Evolutionary conservation across 495 filamentous ascomycete species (phyloP), one percentile per base, ranked within the genome.

Genomic region (Talaromyces nanjingensis): DNA sequence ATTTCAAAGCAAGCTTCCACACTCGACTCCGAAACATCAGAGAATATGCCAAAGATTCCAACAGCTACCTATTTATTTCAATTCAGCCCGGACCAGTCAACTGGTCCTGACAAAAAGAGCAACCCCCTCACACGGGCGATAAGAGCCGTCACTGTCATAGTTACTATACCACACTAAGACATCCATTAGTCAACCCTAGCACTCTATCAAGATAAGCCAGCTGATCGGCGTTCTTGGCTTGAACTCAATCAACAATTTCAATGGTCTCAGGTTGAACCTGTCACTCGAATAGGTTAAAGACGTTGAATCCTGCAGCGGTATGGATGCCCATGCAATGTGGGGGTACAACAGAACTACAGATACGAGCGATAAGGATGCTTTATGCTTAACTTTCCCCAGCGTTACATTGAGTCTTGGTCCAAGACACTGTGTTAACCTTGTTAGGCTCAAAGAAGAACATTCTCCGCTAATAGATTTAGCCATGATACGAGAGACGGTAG

Each of bases 151-250:
- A 49, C 16, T 49, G 45, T 22, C n/a, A 20, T 20, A 9, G 45
- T 22, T 20, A 49, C 18, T 49, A 20, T 49, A 39, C 34, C 14
- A n/a, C 3, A 49, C 45, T 49, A 49, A 49, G 14, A 42, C 37
- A 42, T 14, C 34, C 34, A n/a, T 49, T 49, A 49, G 45, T 49
- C 45, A 49, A 49, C 45, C 45, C 18, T 16, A 49, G 67, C n/a
- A 65, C 16, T 29, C 54, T 63, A 33, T 60, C 67, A 12, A 57
- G n/a, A 27, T 66, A 58, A 20, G 31, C 45, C 22, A 65, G 65
- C 31, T 65, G 60, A 20, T 65, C 65, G 25, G 65, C 59, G 11
- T 65, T 39, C 37, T 65, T 63, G 11, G 63, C 65, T 5, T 65
- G 39, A 14, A 33, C 61, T 31, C 42, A 47, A 47, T 18, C 42